These are phyloP conservation scores for Rhodamnia rubescens DNA, from an alignment of 345 rosid genomes.

Conservation along the genomic window DNA sequence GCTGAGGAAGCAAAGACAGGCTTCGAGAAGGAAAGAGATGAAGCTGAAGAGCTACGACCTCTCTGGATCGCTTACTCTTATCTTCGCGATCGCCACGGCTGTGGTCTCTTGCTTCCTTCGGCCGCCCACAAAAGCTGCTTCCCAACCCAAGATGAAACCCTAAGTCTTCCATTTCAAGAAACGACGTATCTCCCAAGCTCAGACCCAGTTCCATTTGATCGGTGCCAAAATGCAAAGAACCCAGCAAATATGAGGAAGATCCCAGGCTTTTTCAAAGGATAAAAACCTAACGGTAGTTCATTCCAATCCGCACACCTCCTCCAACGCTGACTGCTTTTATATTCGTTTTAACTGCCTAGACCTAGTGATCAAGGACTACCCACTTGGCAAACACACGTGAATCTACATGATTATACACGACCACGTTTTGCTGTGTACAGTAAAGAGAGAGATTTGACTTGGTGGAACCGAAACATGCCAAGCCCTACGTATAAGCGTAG, in stretches of 20 bases:
- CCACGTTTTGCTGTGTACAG: not conserved
- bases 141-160: constrained; percentile 2
- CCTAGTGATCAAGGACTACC: not conserved
- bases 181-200: not conserved
- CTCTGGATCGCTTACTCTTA: not conserved
- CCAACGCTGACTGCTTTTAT: not conserved
- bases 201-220: not conserved
- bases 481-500: not conserved
- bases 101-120: not conserved
- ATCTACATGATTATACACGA: constrained; percentile 1
- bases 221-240: not conserved
- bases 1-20: not conserved
- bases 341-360: not conserved
- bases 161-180: not conserved
- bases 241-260: not conserved
- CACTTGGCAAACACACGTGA: constrained; percentile 29
- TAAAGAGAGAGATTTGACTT: not conserved
- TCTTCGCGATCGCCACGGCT: not conserved
- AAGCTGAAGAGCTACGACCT: not conserved
- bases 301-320: not conserved
- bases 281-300: not conserved
- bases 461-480: not conserved
- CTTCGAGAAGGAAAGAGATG: not conserved
- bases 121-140: not conserved
- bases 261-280: not conserved